Conservation (phyloP, 2,329 filamentous ascomycete genomes). For the Furcasterigmium sp. region DNA sequence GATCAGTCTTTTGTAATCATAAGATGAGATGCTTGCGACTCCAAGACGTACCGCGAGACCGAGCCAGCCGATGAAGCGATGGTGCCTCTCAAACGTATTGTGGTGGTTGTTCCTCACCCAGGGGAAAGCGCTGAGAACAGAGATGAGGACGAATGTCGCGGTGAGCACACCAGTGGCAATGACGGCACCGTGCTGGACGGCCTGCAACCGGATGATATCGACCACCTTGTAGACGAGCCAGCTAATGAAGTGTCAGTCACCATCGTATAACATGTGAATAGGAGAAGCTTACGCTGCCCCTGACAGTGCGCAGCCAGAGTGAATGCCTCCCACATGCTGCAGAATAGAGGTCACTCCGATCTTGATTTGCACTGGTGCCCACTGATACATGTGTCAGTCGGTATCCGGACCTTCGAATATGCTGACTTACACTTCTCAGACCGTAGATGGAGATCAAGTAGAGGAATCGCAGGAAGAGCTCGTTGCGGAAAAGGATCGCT, state of each 20-base stretch:
- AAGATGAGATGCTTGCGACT: background rate
- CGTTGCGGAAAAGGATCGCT: constrained; percentile 33
- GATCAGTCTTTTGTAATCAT: constrained; percentile 3
- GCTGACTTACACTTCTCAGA: constrained; percentile 23
- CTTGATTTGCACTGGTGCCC: constrained; percentile 30
- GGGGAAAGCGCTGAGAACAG: constrained; percentile 31
- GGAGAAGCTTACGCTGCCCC: constrained; percentile 24
- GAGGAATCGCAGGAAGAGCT: constrained; percentile 29
- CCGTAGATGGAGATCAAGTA: constrained; percentile 31
- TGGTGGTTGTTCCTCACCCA: constrained; percentile 34
- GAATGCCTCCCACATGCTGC: constrained; percentile 35
- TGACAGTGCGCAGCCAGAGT: constrained; percentile 33
- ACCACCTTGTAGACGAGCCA: constrained; percentile 33
- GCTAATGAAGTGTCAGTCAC: constrained; percentile 13
- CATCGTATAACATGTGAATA: background rate
- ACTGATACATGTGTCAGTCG: constrained; percentile 22
- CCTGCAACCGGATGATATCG: constrained; percentile 26
- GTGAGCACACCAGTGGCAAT: constrained; percentile 32
- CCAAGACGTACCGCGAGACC: constrained; percentile 25
- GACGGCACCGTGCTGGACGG: constrained; percentile 25
- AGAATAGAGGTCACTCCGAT: constrained; percentile 27
- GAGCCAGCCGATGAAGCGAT: constrained; percentile 36
- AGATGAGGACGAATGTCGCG: constrained; percentile 28
- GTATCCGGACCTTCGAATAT: background rate
- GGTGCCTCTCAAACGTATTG: constrained; percentile 33